Percentiles rank a stretch among this genome's conserved stretches.
Conservation (phyloP, 1,284 basidiomycete species). For the Naganishia sp. region DNA sequence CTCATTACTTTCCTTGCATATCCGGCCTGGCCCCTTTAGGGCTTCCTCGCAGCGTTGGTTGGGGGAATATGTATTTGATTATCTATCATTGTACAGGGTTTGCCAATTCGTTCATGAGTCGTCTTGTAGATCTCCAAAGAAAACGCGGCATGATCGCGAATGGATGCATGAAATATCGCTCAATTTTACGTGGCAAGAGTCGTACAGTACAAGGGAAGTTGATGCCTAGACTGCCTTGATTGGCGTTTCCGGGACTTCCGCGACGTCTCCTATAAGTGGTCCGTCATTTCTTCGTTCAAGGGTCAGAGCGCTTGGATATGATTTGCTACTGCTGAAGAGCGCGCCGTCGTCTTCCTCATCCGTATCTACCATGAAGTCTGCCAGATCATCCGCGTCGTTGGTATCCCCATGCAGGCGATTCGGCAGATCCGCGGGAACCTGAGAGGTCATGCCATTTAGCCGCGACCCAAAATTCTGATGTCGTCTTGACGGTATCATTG, state of each 20-base stretch:
- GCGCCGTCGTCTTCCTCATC: conserved; percentile 23
- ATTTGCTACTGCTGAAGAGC: neutral
- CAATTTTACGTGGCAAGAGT: too few species aligned
- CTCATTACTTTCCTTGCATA: too few species aligned
- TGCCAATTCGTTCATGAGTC: too few species aligned
- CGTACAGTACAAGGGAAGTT: neutral
- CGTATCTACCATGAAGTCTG: conserved; percentile 28
- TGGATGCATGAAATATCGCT: too few species aligned
- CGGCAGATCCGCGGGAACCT: neutral
- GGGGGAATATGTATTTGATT: too few species aligned
- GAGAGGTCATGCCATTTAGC: too few species aligned
- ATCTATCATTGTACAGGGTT: too few species aligned
- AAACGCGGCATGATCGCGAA: too few species aligned
- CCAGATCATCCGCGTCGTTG: conserved; percentile 11
- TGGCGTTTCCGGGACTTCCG: conserved; percentile 19
- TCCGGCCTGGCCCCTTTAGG: too few species aligned
- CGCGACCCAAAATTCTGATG: neutral
- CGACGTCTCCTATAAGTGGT: conserved; percentile 1
- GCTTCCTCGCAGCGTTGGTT: too few species aligned
- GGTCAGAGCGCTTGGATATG: neutral
- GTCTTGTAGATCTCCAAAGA: too few species aligned
- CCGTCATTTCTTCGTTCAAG: neutral
- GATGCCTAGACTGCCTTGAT: neutral
- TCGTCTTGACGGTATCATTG: conserved; percentile 10
- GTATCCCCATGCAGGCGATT: neutral